A percentile compares a stretch with the other conserved stretches of the same genome.
Evolutionary conservation across 2,329 filamentous ascomycete genomes (phyloP).

Genomic region (Diaporthe eres): DNA sequence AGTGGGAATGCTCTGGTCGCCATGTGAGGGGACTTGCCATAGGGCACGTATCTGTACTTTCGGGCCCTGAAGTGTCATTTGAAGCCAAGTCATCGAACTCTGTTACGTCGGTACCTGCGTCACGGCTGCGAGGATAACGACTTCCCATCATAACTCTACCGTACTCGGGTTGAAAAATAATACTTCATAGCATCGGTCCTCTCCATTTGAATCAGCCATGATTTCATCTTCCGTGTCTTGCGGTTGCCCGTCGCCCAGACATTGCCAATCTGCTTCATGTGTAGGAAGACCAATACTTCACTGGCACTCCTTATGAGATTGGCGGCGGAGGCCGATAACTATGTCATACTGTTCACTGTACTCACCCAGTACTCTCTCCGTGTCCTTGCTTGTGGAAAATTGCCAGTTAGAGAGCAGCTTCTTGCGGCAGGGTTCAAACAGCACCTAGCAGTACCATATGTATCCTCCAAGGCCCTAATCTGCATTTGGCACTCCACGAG

Average conservation of each 20-base stretch:
- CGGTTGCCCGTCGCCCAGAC: too few species aligned
- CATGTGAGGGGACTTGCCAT: constrained; percentile 35
- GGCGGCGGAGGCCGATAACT: too few species aligned
- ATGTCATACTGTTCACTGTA: neutral
- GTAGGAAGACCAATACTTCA: too few species aligned
- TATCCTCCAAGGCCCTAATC: too few species aligned
- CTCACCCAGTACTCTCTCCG: neutral
- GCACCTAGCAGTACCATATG: too few species aligned
- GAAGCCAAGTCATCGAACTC: neutral
- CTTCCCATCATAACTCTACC: neutral
- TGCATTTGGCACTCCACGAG: too few species aligned
- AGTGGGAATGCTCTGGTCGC: constrained; percentile 65
- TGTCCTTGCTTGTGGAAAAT: too few species aligned
- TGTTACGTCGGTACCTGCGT: neutral
- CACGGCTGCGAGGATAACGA: too few species aligned
- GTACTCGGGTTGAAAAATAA: too few species aligned
- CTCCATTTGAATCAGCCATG: neutral
- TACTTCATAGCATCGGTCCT: too few species aligned
- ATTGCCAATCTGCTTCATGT: neutral
- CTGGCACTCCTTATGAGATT: neutral
- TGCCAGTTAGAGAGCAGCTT: neutral
- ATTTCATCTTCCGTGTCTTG: too few species aligned
- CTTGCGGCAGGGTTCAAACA: neutral
- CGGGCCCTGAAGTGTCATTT: neutral
- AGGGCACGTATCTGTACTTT: too few species aligned